Base-by-base conservation (phyloP, 331 rosid species). In the Malus hybrid region DNA sequence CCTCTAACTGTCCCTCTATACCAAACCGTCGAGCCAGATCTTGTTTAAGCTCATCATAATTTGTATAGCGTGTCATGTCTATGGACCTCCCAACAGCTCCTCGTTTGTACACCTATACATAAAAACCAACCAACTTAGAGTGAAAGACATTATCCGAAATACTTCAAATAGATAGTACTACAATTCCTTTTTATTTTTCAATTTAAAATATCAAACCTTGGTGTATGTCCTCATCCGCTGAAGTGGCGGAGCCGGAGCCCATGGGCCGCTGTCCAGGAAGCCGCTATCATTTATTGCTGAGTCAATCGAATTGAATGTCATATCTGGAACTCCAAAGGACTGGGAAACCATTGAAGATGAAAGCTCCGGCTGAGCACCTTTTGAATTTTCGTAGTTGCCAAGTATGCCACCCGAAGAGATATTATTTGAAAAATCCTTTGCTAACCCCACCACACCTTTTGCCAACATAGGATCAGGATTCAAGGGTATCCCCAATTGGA, bases 51-150 rank as follows among this genome's bases (percentile, higher is more conserved):
- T 87, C 96, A 67, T 88, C 93, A 61, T 94, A 94, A 73, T 91
- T 92, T 20, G 91, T 77, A 83, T 94, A 94, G 33, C 97, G 87
- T 0, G 97, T 31, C 60, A 94, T 86, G 82, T 94, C 99, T 65
- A 94, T 94, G 15, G 96, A 94, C 72, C 99, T 90, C 74, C 99
- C 99, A 24, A 94, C 97, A 36, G 99, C 97, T 83, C 99, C 99
- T 15, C 99, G 96, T 82, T 94, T 94, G 85, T 94, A 90, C 33
- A 94, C 99, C 97, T 94, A 82, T 52, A 59, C 27, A 65, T 34
- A 63, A 36, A 50, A 56, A 74, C 68, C 8, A 73, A 67, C 80
- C 63, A 74, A 63, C 50, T 76, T 15, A 87, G 67, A 42, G 65
- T 6, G 31, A 24, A 34, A 72, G 22, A 73, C 64, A 29, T 42